These are phyloP conservation scores for Bipolaris zeicola DNA, from an alignment of 2,329 filamentous ascomycete genomes.

Conservation along the genomic window DNA sequence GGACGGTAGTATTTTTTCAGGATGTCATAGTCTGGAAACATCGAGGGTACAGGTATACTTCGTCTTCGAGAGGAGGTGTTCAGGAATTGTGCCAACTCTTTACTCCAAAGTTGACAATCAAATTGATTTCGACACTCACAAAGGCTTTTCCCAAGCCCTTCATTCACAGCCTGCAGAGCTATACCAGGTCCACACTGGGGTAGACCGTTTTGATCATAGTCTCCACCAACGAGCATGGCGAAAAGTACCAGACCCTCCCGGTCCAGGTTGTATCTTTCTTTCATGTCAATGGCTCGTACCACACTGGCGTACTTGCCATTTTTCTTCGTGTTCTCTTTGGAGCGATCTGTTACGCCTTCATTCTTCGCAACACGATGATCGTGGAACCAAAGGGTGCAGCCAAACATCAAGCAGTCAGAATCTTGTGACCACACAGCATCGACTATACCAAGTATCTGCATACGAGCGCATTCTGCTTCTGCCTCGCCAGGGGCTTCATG, in stretches of 20 bases:
- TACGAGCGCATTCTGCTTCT: constrained; percentile 55
- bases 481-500: constrained; percentile 56
- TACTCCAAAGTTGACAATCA: constrained; percentile 37
- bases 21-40: constrained; percentile 31
- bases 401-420: constrained; percentile 56
- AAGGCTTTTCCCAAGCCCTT: constrained; percentile 39
- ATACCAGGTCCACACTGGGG: constrained; percentile 43
- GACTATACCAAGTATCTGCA: constrained; percentile 53
- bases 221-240: constrained; percentile 50
- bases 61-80: constrained; percentile 2
- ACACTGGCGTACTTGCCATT: constrained; percentile 39
- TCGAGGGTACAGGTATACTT: constrained; percentile 17
- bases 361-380: constrained; percentile 38
- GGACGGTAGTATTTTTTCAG: constrained; percentile 49
- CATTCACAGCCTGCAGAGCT: constrained; percentile 35
- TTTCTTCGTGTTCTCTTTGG: constrained; percentile 42
- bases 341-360: constrained; percentile 21
- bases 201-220: constrained; percentile 50
- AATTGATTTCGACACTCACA: constrained; percentile 26
- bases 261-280: constrained; percentile 37
- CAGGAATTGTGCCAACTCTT: constrained; percentile 24
- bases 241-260: constrained; percentile 49
- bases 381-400: constrained; percentile 51
- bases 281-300: constrained; percentile 37
- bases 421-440: constrained; percentile 59